phyloP scores from a whole-genome alignment of 495 filamentous ascomycete species.

The Xylaria longipes region DNA sequence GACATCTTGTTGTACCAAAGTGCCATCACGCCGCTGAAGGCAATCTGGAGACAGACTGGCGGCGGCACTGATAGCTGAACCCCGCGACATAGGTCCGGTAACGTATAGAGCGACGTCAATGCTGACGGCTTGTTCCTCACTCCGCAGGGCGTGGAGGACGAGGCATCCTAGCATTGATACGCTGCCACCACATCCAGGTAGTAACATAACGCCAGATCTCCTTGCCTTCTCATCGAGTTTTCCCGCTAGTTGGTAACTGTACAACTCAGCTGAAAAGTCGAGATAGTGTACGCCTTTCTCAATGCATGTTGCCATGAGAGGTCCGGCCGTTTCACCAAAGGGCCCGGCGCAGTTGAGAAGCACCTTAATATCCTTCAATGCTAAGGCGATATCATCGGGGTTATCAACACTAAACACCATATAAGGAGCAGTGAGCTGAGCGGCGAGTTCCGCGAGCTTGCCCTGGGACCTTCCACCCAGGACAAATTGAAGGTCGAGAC shows the following conservation, averaged over 20 bases:
- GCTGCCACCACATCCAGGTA: constrained; percentile 24
- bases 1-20: not conserved
- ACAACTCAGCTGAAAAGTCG: constrained; percentile 22
- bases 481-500: constrained; percentile 5
- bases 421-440: constrained; percentile 2
- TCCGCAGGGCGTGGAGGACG: not conserved
- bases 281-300: constrained; percentile 23
- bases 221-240: constrained; percentile 4
- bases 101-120: constrained; percentile 11
- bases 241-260: constrained; percentile 19
- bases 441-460: constrained; percentile 1
- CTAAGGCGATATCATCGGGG: not conserved
- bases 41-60: constrained; percentile 6
- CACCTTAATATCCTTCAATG: constrained; percentile 8
- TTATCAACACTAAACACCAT: not conserved
- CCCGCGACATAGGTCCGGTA: constrained; percentile 14
- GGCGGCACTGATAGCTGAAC: constrained; percentile 9
- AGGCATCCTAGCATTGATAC: constrained; percentile 19
- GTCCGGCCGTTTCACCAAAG: constrained; percentile 15
- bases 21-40: not conserved
- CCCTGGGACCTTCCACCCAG: not conserved
- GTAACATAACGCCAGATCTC: constrained; percentile 10
- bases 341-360: constrained; percentile 24
- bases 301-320: constrained; percentile 27
- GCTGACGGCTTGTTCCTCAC: not conserved